A percentile compares a stretch with the other conserved stretches of the same genome.
Evolutionary conservation across 352 stramenopile species (phyloP).

Genomic region (Globisporangium yorkense): DNA sequence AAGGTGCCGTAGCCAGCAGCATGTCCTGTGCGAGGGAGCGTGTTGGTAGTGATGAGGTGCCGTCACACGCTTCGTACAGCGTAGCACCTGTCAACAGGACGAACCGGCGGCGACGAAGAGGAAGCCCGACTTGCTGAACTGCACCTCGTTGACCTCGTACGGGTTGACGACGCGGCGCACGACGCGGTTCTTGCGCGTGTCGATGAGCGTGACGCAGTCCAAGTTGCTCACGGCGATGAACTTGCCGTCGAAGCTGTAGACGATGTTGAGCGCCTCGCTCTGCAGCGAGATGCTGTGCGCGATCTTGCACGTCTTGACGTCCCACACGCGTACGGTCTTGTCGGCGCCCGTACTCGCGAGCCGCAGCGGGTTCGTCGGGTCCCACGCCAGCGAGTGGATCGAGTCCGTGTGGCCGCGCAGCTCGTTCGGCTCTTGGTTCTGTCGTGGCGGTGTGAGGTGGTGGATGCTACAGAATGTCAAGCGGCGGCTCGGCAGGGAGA

Average conservation of each 20-base stretch:
- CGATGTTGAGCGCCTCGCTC: constrained; percentile 70
- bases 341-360: constrained; percentile 67
- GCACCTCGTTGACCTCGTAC: constrained; percentile 79
- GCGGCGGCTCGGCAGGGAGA: neutral
- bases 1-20: constrained; percentile 70
- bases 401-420: constrained; percentile 69
- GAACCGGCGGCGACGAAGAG: constrained; percentile 70
- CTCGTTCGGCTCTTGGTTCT: constrained; percentile 56
- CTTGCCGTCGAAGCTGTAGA: constrained; percentile 77
- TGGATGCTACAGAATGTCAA: no score
- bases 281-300: constrained; percentile 69
- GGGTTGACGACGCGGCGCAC: constrained; percentile 75
- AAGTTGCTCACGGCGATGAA: constrained; percentile 75
- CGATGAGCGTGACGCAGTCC: constrained; percentile 75
- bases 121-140: constrained; percentile 75
- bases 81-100: neutral
- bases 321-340: constrained; percentile 84
- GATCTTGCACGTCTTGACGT: constrained; percentile 75
- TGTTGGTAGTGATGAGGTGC: no score
- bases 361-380: constrained; percentile 51
- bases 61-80: no score
- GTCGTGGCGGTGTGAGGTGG: no score
- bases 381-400: constrained; percentile 68
- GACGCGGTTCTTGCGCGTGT: constrained; percentile 76
- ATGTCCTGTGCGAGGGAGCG: constrained; percentile 28